Base-by-base conservation (phyloP, 1,139 yeast species). In the Saccharomyces hybrid region DNA sequence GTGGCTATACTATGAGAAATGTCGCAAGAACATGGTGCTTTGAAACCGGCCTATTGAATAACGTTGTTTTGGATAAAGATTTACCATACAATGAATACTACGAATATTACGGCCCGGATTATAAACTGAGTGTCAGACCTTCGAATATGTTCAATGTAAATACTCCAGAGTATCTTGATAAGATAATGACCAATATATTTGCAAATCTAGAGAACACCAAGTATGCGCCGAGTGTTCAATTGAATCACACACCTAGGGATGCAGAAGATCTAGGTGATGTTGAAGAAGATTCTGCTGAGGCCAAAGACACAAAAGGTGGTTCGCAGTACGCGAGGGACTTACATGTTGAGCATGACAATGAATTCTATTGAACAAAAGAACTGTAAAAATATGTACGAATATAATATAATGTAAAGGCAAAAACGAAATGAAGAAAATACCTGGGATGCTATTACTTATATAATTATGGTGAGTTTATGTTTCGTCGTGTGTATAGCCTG, bases 121-220 rank as follows among this genome's bases (percentile, higher is more conserved):
- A 93, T 72, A 85, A 86, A 68, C 76, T 88, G 55, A 97, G 91
- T 67, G 98, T 93, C 51, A 81, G 97, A 61, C 96, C 97, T 12
- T 86, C 95, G 16, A 93, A 93, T 71, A 91, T 93, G 98, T 89
- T 88, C 74, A 93, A 93, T 72, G 96, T 97, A 54, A 93, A 93
- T 73, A 83, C 93, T 28, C 93, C 96, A 19, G 98, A 93, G 71
- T 93, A 90, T 69, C 77, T 93, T 64, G 89, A 89, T 71, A 88
- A 89, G 71, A 85, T 93, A 51, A 75, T 90, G 66, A 80, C 88
- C 12, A 88, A 86, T 64, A 88, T 93, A 55, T 78, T 86, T 54
- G 75, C 82, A 56, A 91, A 88, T 72, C 77, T 93, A 66, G 95
- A 89, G 63, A 81, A 88, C 65, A 89, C 98, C 21, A 86, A 88